A percentile compares a stretch with the other conserved stretches of the same genome.
These are phyloP conservation scores for Salvia splendens DNA, from an alignment of 257 asterid genomes.

Conservation along the genomic window DNA sequence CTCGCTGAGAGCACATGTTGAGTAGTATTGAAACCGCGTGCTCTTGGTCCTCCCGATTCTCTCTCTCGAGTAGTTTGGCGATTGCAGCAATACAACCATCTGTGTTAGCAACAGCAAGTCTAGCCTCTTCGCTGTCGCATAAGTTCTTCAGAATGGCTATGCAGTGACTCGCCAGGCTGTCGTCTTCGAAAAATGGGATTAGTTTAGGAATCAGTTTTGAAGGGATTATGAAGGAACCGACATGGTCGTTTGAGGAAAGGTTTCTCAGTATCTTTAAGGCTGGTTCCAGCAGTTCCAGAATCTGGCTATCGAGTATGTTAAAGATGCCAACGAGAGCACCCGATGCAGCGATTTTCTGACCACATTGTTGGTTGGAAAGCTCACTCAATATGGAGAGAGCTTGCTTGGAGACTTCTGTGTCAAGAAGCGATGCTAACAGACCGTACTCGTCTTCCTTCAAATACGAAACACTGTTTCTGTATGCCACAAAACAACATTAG, in stretches of 20 bases:
- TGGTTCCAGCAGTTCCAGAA: conserved; percentile 51
- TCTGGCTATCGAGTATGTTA: conserved; percentile 54
- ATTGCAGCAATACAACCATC: conserved; percentile 69
- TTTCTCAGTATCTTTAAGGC: conserved; percentile 56
- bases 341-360: conserved; percentile 46
- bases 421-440: conserved; percentile 71
- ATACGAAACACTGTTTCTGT: conserved; percentile 48
- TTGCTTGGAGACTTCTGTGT: conserved; percentile 58
- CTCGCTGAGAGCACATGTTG: conserved; percentile 59
- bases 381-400: conserved; percentile 57
- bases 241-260: conserved; percentile 44
- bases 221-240: conserved; percentile 37
- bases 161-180: conserved; percentile 43
- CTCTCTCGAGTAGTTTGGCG: conserved; percentile 55
- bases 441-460: conserved; percentile 56
- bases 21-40: conserved; percentile 67
- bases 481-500: conserved; percentile 21
- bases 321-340: conserved; percentile 52
- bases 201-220: conserved; percentile 56
- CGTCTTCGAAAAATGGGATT: conserved; percentile 49
- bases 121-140: conserved; percentile 43
- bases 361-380: conserved; percentile 44
- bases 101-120: conserved; percentile 51
- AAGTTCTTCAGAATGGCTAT: conserved; percentile 55
- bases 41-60: conserved; percentile 62